A percentile compares a stretch with the other conserved stretches of the same genome.
These are phyloP conservation scores for Saccharomycopsis guyanensis DNA, from an alignment of 805 yeast genomes.

Conservation along the genomic window DNA sequence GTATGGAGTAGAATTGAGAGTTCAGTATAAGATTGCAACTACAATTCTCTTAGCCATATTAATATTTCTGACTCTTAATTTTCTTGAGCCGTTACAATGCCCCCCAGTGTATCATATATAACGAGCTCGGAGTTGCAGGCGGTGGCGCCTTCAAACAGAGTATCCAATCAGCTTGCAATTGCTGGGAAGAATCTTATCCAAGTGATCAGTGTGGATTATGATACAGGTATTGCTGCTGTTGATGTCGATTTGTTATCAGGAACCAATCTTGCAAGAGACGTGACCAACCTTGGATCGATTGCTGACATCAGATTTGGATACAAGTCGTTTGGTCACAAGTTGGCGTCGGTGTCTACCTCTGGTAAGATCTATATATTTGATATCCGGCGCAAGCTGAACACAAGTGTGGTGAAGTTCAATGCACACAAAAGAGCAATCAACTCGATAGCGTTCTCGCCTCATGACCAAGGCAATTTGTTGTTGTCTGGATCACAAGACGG, in stretches of 20 bases:
- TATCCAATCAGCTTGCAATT: conserved; percentile 26
- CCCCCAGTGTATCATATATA: too few species aligned
- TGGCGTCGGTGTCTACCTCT: conserved; percentile 40
- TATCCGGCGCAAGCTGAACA: conserved; percentile 27
- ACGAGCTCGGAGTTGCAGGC: conserved; percentile 19
- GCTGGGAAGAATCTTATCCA: conserved; percentile 39
- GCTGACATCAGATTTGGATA: conserved; percentile 39
- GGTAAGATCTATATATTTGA: conserved; percentile 38
- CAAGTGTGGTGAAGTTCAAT: conserved; percentile 26
- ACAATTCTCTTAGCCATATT: too few species aligned
- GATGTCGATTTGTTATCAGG: conserved; percentile 31
- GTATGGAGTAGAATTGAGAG: too few species aligned
- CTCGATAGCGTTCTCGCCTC: conserved; percentile 35
- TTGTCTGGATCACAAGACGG: conserved; percentile 78
- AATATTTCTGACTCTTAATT: too few species aligned
- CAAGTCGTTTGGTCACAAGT: conserved; percentile 30
- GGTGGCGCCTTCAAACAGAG: conserved; percentile 8
- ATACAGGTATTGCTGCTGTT: conserved; percentile 21
- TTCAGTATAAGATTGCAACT: too few species aligned
- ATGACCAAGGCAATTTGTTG: conserved; percentile 30
- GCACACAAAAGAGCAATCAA: conserved; percentile 43
- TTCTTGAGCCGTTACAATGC: too few species aligned
- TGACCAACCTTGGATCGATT: conserved; percentile 33
- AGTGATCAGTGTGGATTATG: conserved; percentile 29
- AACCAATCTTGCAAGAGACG: conserved; percentile 26